These are phyloP conservation scores for Cicer cuneatum DNA, from an alignment of 306 rosid genomes.

Conservation along the genomic window DNA sequence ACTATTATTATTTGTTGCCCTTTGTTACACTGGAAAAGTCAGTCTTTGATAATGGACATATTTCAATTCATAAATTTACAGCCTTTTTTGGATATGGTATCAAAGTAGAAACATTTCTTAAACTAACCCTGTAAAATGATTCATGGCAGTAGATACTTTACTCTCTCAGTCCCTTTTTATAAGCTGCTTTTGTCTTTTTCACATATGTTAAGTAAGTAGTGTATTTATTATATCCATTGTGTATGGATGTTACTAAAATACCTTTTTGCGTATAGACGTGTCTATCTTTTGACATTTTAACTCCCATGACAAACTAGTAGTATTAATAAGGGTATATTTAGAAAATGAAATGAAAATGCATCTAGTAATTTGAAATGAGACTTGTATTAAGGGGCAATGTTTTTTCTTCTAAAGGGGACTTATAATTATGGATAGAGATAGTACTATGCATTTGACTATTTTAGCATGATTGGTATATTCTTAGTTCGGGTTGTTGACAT, in stretches of 20 bases:
- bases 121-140: background rate
- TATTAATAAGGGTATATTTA: background rate
- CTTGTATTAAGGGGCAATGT: background rate
- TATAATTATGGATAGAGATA: background rate
- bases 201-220: constrained; percentile 3
- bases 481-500: constrained; percentile 1
- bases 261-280: background rate
- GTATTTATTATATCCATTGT: background rate
- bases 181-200: constrained; percentile 1
- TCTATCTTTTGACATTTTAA: background rate
- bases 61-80: background rate
- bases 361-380: background rate
- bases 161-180: background rate
- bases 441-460: constrained; percentile 9
- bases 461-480: background rate
- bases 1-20: background rate
- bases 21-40: background rate
- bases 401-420: background rate
- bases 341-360: background rate
- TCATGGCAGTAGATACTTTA: background rate
- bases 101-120: background rate
- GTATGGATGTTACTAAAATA: constrained; percentile 1
- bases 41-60: background rate
- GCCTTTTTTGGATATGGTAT: constrained; percentile 32
- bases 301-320: background rate